Conservation (phyloP, 2,329 filamentous ascomycete species). For the Volutella citrinella region DNA sequence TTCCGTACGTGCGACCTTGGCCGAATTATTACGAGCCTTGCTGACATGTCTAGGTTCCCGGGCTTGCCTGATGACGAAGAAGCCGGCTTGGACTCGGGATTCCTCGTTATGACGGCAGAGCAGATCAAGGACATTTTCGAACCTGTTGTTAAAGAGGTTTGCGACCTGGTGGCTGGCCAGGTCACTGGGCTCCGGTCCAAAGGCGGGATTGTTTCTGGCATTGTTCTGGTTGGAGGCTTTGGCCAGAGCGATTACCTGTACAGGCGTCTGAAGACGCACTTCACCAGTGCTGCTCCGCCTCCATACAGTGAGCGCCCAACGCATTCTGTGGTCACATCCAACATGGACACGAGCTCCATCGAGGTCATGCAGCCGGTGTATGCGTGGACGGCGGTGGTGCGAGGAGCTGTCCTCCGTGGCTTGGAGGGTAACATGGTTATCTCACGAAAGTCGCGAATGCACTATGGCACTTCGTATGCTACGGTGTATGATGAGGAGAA, state of each 20-base stretch:
- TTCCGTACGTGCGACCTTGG: constrained; percentile 53
- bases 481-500: constrained; percentile 76
- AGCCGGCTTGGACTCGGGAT: constrained; percentile 71
- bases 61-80: constrained; percentile 74
- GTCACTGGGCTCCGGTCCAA: constrained; percentile 61
- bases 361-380: constrained; percentile 82
- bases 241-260: constrained; percentile 78
- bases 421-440: constrained; percentile 78
- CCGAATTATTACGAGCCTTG: neutral
- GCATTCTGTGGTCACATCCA: constrained; percentile 50
- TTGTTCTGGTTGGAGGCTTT: constrained; percentile 79
- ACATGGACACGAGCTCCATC: constrained; percentile 55
- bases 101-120: constrained; percentile 67
- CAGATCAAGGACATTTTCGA: constrained; percentile 74
- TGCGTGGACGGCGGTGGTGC: constrained; percentile 77
- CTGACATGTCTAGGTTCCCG: constrained; percentile 53
- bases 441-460: constrained; percentile 68
- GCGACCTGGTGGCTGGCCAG: constrained; percentile 65
- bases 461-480: constrained; percentile 79
- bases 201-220: constrained; percentile 65
- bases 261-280: constrained; percentile 66
- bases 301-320: constrained; percentile 69
- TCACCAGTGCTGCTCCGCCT: constrained; percentile 55
- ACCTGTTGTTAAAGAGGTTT: constrained; percentile 69
- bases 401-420: constrained; percentile 72